Conservation (phyloP, 2,329 filamentous ascomycete species). For the Penicillium crustosum region DNA sequence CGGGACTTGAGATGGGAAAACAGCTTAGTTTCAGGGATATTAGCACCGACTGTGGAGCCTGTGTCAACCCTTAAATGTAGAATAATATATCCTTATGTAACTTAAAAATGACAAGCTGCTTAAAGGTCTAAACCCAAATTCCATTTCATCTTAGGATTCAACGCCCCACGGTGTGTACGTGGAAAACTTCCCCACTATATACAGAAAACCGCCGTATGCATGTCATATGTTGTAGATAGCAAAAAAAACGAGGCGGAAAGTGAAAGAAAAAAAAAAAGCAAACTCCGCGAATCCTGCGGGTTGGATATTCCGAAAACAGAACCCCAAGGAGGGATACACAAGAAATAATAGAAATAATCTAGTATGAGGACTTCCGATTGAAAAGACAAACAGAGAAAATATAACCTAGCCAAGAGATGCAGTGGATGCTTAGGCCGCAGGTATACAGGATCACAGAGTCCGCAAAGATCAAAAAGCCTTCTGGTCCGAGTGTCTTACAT, state of each 20-base stretch:
- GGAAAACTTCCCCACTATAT: conserved; percentile 2
- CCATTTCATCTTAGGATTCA: background rate
- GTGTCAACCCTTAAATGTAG: background rate
- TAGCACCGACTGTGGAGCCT: conserved; percentile 9
- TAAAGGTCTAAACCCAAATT: background rate
- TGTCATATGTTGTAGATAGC: background rate
- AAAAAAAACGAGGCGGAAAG: background rate
- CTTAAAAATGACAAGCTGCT: background rate
- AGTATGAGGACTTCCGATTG: background rate
- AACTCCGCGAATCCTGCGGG: background rate
- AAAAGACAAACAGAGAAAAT: background rate
- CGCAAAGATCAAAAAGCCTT: background rate
- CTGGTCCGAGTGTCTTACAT: background rate
- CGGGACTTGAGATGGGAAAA: background rate
- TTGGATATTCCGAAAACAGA: background rate
- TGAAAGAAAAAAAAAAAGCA: background rate
- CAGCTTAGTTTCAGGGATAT: background rate
- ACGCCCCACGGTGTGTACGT: background rate
- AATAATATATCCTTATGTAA: background rate
- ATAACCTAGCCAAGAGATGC: background rate
- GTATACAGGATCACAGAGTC: background rate
- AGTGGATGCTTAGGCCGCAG: background rate
- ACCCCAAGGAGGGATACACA: background rate
- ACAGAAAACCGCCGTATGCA: conserved; percentile 1
- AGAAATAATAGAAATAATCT: background rate